Conservation (phyloP, 2,329 filamentous ascomycete species). For the Penicillium sp. region DNA sequence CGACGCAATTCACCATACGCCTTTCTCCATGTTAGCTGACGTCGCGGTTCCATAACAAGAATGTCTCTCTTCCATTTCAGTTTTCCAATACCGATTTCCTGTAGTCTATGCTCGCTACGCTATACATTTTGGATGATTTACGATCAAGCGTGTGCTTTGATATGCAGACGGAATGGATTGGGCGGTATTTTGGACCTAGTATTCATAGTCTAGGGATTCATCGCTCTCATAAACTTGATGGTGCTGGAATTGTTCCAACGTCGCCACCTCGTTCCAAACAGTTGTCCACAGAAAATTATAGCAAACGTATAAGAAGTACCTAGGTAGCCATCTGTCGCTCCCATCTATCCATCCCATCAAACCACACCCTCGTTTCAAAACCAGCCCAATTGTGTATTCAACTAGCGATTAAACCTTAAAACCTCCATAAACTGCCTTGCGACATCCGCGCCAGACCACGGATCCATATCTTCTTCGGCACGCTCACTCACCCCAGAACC, state of each 20-base stretch:
- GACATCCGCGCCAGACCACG: constrained; percentile 41
- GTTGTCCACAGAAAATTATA: background rate
- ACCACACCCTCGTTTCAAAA: no score
- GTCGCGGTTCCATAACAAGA: constrained; percentile 26
- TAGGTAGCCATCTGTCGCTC: background rate
- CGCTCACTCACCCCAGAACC: constrained; percentile 8
- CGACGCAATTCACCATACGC: constrained; percentile 22
- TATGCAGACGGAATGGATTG: constrained; percentile 16
- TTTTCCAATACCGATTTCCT: constrained; percentile 24
- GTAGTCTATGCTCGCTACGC: constrained; percentile 30
- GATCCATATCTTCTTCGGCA: constrained; percentile 34
- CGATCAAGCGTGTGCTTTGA: constrained; percentile 27
- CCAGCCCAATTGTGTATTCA: background rate
- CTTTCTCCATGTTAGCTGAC: constrained; percentile 33
- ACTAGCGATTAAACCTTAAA: constrained; percentile 43
- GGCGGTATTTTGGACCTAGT: constrained; percentile 13
- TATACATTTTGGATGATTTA: constrained; percentile 24
- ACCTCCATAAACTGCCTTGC: constrained; percentile 49
- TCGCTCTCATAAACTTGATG: background rate
- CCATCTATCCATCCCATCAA: no score
- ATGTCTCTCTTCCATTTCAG: constrained; percentile 24
- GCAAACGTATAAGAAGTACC: background rate
- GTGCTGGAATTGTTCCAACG: constrained; percentile 3
- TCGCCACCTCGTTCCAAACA: background rate
- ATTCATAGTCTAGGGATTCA: constrained; percentile 12